A percentile compares a stretch with the other conserved stretches of the same genome.
Evolutionary conservation across 805 yeast species (phyloP).

Genomic region (Brettanomyces anomalus): DNA sequence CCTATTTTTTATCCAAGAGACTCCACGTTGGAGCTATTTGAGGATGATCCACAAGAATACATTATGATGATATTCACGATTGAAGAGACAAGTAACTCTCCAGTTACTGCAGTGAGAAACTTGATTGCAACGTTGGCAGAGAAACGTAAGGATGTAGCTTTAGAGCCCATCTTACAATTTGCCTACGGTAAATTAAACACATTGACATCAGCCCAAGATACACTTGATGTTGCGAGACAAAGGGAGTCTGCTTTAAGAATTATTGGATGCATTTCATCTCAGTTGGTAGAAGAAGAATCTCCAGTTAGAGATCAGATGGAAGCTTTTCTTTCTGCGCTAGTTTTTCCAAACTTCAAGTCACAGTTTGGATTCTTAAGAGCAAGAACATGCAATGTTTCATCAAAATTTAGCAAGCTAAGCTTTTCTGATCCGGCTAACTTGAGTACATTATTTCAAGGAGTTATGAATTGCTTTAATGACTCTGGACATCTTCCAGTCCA

Average conservation of each 20-base stretch:
- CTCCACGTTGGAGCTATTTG: conserved; percentile 66
- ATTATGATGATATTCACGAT: conserved; percentile 68
- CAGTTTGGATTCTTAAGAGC: conserved; percentile 63
- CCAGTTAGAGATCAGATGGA: conserved; percentile 61
- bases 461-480: conserved; percentile 38
- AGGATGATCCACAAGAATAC: conserved; percentile 86
- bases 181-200: conserved; percentile 42
- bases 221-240: conserved; percentile 47
- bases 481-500: conserved; percentile 59
- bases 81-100: conserved; percentile 50
- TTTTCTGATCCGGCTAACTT: conserved; percentile 33
- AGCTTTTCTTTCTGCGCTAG: conserved; percentile 48
- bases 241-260: conserved; percentile 76
- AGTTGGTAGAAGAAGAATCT: conserved; percentile 44
- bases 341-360: conserved; percentile 65
- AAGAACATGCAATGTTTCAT: conserved; percentile 56
- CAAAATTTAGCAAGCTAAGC: conserved; percentile 55
- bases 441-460: conserved; percentile 36
- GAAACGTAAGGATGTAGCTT: conserved; percentile 51
- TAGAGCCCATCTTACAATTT: conserved; percentile 54
- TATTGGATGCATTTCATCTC: conserved; percentile 61
- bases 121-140: conserved; percentile 64
- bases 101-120: conserved; percentile 74
- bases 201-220: conserved; percentile 26
- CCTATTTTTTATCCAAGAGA: conserved; percentile 73